A percentile compares a stretch with the other conserved stretches of the same genome.
Conservation (phyloP, 1,139 yeast genomes). For the Sugiyamaella novakii region DNA sequence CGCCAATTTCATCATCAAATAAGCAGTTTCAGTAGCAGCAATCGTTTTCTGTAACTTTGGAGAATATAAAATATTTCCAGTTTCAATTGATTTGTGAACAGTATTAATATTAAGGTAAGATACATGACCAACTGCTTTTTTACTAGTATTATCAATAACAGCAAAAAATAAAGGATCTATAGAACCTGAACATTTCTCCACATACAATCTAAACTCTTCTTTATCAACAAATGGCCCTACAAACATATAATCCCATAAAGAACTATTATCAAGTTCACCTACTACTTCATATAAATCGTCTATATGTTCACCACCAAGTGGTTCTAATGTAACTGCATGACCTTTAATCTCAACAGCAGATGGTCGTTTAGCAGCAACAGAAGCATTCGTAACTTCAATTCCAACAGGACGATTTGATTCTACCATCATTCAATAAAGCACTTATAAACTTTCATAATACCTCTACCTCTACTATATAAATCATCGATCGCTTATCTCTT, state of each 20-base stretch:
- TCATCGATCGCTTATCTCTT: no score
- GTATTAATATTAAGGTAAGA: slow-evolving; percentile 35
- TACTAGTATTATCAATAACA: slow-evolving; percentile 30
- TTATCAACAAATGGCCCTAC: slow-evolving; percentile 27
- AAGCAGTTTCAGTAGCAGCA: slow-evolving; percentile 40
- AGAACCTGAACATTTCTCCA: slow-evolving; percentile 12
- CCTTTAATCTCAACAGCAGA: slow-evolving; percentile 14
- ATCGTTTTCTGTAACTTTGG: slow-evolving; percentile 36
- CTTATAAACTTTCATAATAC: no score
- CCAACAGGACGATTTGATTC: slow-evolving; percentile 10
- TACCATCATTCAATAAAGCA: no score
- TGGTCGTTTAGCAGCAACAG: slow-evolving; percentile 18
- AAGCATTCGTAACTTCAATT: background rate
- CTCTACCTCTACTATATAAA: no score
- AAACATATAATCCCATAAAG: slow-evolving; percentile 32
- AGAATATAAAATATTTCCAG: slow-evolving; percentile 38
- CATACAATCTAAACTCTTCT: slow-evolving; percentile 21
- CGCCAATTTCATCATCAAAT: slow-evolving; percentile 36
- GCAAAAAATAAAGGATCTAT: slow-evolving; percentile 32
- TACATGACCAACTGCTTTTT: slow-evolving; percentile 36
- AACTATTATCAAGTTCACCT: slow-evolving; percentile 19
- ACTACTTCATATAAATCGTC: slow-evolving; percentile 25
- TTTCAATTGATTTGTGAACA: slow-evolving; percentile 36
- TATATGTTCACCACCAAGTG: slow-evolving; percentile 24
- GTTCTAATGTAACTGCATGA: slow-evolving; percentile 22